Conservation (phyloP, 1,284 basidiomycete species). For the Neolentinus lepideus region DNA sequence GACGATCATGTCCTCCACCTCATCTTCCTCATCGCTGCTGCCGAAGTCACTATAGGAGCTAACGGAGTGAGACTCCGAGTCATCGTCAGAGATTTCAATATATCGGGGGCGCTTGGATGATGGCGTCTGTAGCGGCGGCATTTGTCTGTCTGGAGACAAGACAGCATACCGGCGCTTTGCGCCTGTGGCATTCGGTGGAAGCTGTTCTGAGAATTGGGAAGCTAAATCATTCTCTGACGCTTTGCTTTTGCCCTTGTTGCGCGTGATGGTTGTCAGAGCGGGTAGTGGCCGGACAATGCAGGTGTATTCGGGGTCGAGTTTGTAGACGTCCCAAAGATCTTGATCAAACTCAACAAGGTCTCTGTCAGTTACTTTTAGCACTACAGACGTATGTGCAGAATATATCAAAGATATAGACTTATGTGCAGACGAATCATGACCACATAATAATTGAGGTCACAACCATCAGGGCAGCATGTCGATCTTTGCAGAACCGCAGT, state of each 20-base stretch:
- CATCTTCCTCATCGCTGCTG: slow-evolving; percentile 34
- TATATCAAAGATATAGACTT: too few species aligned
- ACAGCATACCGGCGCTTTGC: neutral
- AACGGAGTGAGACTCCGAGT: neutral
- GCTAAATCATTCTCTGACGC: neutral
- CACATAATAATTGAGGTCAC: too few species aligned
- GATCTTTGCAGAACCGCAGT: too few species aligned
- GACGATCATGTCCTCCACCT: slow-evolving; percentile 49
- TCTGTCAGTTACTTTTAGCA: slow-evolving; percentile 22
- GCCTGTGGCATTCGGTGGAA: neutral
- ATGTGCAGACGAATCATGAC: too few species aligned
- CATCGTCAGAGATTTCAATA: neutral
- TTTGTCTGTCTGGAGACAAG: neutral
- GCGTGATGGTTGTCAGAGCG: slow-evolving; percentile 32
- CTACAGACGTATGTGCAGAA: slow-evolving; percentile 3
- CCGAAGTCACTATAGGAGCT: slow-evolving; percentile 2
- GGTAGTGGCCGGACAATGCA: slow-evolving; percentile 48
- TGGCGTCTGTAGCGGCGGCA: neutral
- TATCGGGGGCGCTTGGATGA: neutral
- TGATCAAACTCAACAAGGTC: slow-evolving; percentile 45
- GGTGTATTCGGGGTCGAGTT: slow-evolving; percentile 62
- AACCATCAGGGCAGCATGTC: too few species aligned
- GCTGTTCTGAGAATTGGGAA: neutral
- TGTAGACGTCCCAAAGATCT: slow-evolving; percentile 80
- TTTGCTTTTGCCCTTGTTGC: slow-evolving; percentile 6